Conservation (phyloP, 768 basidiomycete species). For the Lentinula aciculospora region DNA sequence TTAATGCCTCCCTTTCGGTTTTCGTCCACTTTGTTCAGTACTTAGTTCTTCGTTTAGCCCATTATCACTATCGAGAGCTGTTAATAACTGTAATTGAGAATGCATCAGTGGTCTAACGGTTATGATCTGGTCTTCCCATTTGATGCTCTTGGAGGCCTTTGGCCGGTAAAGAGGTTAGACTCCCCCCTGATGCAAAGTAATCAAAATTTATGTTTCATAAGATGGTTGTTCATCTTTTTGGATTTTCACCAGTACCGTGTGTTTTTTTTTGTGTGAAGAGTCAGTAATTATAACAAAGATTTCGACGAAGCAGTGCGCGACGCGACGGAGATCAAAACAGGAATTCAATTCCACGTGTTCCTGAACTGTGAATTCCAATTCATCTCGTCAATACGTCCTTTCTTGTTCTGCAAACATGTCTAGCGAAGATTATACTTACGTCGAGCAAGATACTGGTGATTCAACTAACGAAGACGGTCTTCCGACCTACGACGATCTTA, state of each 20-base stretch:
- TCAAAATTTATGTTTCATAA: too few relatives aligned
- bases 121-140: slow-evolving; percentile 7
- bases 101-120: slow-evolving; percentile 8
- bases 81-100: background rate
- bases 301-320: background rate
- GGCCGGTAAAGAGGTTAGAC: slow-evolving; percentile 8
- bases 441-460: slow-evolving; percentile 39
- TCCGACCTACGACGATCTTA: slow-evolving; percentile 80
- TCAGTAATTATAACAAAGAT: too few relatives aligned
- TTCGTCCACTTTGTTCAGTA: background rate
- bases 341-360: background rate
- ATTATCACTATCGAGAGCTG: background rate
- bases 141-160: too few relatives aligned
- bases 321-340: background rate
- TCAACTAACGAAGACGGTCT: slow-evolving; percentile 44
- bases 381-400: background rate
- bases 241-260: too few relatives aligned
- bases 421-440: slow-evolving; percentile 15
- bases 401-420: too few relatives aligned
- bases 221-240: too few relatives aligned
- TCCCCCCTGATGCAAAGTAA: slow-evolving; percentile 8
- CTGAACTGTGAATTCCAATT: background rate
- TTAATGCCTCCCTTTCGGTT: background rate
- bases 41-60: too few relatives aligned
- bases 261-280: too few relatives aligned